Evolutionary conservation across 2,329 filamentous ascomycete species (phyloP), one percentile per base, ranked within the genome.

Genomic region (Calonectria fujianensis): DNA sequence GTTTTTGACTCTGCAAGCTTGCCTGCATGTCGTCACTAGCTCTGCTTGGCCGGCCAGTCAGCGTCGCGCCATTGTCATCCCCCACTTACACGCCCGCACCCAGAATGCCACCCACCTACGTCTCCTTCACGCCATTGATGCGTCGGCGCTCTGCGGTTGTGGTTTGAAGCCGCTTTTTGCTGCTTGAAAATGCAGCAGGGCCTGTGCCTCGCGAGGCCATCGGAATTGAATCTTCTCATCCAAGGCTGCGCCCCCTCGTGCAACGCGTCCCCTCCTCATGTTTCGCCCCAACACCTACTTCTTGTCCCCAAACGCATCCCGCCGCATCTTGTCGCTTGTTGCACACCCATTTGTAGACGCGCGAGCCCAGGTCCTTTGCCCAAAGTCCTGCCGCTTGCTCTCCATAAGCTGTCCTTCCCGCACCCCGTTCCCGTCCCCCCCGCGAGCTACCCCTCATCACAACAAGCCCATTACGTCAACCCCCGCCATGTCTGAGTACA

Each of bases 401-500:
- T 31, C 67, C 39, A 63, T 41, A 63, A 50, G 67, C 52, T 70
- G n/a, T 20, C 32, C 64, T 35, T 65, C 45, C 32, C 63, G 69
- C 57, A 24, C 59, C 41, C 71, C 72, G 7, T 45, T 66, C 29
- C 39, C 51, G 39, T 78, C 35, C 32, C 35, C 59, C 16, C 69
- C 57, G 29, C 68, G 24, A 5, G 39, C 54, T 24, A n/a, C 45
- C 57, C 68, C 54, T 63, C 32, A 50, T 35, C 71, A 61, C 45
- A 65, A 54, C 35, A 72, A 73, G 59, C 54, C 67, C 70, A 63
- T 7, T 39, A 67, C 32, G 82, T 84, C 69, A 81, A 82, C 18
- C 79, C 82, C 5, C 64, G 41, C 72, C 81, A 92, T 92, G 90
- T 86, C 84, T 45, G 86, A 90, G 70, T 93, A 90, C 84, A 93